Evolutionary conservation across 768 basidiomycete genomes (phyloP).

Genomic region (Pisolithus tinctorius): DNA sequence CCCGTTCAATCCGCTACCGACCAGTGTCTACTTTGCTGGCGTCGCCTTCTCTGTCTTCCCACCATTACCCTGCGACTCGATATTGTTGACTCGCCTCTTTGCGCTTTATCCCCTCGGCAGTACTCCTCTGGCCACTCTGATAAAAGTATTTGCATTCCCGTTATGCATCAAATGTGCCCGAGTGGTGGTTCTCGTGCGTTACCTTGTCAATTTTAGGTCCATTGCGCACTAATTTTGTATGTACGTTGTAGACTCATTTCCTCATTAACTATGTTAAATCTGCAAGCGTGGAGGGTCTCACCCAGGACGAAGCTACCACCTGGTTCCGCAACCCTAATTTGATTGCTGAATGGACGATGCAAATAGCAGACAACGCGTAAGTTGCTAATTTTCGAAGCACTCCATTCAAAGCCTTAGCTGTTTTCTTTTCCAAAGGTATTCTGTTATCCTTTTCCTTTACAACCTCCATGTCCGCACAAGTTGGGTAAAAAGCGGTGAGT

Average conservation of each 20-base stretch:
- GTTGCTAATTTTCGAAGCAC: conserved; percentile 3
- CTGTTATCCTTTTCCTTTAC: conserved; percentile 20
- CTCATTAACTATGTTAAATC: neutral
- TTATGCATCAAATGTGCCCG: too few relatives aligned
- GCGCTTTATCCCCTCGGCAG: conserved; percentile 23
- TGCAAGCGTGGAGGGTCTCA: neutral
- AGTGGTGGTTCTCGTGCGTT: neutral
- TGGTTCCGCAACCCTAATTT: conserved; percentile 8
- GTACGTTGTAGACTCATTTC: neutral
- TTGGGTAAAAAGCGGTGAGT: too few relatives aligned
- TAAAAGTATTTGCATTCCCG: conserved; percentile 14
- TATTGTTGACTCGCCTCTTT: too few relatives aligned
- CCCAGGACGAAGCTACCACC: neutral
- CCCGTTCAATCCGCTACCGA: conserved; percentile 13
- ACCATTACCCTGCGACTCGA: conserved; percentile 19
- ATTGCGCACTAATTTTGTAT: neutral
- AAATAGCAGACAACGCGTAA: conserved; percentile 29
- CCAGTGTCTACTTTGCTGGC: conserved; percentile 14
- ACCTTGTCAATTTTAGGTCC: neutral
- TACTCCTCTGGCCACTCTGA: conserved; percentile 9
- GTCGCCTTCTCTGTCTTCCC: conserved; percentile 20
- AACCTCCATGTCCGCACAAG: neutral
- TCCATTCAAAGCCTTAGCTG: neutral
- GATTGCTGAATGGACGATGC: conserved; percentile 27
- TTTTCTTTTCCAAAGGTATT: conserved; percentile 11